Percentiles rank a stretch among this genome's conserved stretches.
These are phyloP conservation scores for Globisporangium viniferum DNA, from an alignment of 352 stramenopile species.

Conservation along the genomic window DNA sequence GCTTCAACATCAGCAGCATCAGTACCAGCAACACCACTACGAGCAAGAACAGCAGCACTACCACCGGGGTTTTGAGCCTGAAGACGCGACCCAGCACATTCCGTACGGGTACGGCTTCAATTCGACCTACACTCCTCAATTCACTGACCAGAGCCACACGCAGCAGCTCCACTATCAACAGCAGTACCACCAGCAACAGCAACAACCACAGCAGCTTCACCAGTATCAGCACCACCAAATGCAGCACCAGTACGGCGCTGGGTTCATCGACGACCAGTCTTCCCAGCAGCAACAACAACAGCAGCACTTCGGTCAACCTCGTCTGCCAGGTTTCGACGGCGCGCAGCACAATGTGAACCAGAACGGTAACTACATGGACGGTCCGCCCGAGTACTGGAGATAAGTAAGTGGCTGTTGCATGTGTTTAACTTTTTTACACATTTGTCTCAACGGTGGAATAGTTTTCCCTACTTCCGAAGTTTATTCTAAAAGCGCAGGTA, in stretches of 20 bases:
- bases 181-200: conserved; percentile 13
- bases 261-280: conserved; percentile 22
- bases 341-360: conserved; percentile 23
- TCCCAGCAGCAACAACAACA: conserved; percentile 16
- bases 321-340: conserved; percentile 32
- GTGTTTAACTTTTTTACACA: not conserved
- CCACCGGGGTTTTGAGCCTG: conserved; percentile 61
- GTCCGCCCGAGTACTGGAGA: conserved; percentile 53
- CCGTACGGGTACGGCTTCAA: conserved; percentile 28
- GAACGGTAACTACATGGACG: conserved; percentile 39
- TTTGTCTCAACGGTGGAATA: not conserved
- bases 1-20: conserved; percentile 30
- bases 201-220: not conserved
- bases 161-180: conserved; percentile 9
- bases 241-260: conserved; percentile 27
- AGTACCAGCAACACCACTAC: conserved; percentile 29
- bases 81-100: conserved; percentile 43
- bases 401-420: conserved; percentile 17
- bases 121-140: conserved; percentile 22
- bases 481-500: conserved; percentile 57
- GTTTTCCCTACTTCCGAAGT: not conserved
- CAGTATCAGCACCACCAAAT: conserved; percentile 22
- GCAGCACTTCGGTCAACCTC: conserved; percentile 23
- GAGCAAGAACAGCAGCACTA: conserved; percentile 23
- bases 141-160: conserved; percentile 20